Base-by-base conservation (phyloP, 208 protist genomes). In the Balamuthia mandrillaris region DNA sequence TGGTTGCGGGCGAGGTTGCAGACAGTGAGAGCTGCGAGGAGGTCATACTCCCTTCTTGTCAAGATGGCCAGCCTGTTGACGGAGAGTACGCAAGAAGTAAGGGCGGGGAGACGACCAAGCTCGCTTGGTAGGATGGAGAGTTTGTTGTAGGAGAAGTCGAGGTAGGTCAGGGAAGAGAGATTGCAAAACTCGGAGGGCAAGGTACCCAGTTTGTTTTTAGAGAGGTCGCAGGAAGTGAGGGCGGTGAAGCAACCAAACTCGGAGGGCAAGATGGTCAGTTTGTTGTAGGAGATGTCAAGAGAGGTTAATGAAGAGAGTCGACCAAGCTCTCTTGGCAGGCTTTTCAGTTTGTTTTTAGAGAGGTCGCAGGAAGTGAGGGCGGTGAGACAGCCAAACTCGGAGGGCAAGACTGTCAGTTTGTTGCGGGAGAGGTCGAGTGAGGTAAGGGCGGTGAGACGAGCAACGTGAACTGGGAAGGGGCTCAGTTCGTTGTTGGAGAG, bases 141-240 rank as follows among this genome's bases (percentile, higher is more conserved):
- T n/a, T n/a, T n/a, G n/a, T n/a, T n/a, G n/a, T n/a, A n/a, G n/a
- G n/a, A n/a, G n/a, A n/a, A n/a, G n/a, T n/a, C n/a, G n/a, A n/a
- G n/a, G n/a, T n/a, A 45, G 3, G 18, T 0, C 10, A 77, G 66
- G n/a, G 21, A 18, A 16, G 66, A 56, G 24, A 77, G 42, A 6
- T 56, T n/a, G 29, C 66, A 56, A 29, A 77, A 9, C 4, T 39
- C 66, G 0, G 66, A 45, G 29, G 49, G 66, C 16, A 77, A 33
- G 3, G 66, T 35, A 5, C 44, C 16, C 5, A 77, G 66, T 31
- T 77, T 39, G 4, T 77, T 77, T 45, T 77, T 77, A 3, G 66
- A 77, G 7, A 77, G 66, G 24, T 77, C 66, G 41, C 49, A 29
- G 37, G 54, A 77, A 1, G 66, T 77, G n/a, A 77, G 66, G 41